These are phyloP conservation scores for Nakazawaea ernobii DNA, from an alignment of 805 yeast genomes.

Conservation along the genomic window DNA sequence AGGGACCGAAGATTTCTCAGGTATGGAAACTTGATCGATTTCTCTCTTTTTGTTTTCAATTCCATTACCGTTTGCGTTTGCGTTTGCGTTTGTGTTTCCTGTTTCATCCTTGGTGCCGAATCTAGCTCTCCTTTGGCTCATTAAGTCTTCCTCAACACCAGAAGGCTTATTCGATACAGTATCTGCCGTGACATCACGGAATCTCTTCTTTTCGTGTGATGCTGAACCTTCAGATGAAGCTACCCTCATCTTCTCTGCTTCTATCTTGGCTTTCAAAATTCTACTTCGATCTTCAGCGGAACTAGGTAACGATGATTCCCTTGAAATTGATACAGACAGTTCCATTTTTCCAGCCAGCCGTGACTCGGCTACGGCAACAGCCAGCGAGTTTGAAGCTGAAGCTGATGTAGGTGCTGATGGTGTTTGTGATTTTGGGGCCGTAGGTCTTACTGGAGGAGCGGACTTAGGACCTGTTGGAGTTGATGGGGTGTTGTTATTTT, in stretches of 20 bases:
- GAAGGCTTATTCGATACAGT: too few species aligned
- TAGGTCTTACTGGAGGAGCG: background rate
- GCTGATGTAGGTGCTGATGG: background rate
- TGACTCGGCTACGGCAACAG: background rate
- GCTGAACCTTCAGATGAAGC: background rate
- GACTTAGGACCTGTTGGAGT: background rate
- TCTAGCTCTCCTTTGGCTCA: background rate
- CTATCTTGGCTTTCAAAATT: constrained; percentile 1
- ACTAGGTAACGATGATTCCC: background rate
- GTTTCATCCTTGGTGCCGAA: background rate
- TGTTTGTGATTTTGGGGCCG: background rate
- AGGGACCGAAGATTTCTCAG: background rate
- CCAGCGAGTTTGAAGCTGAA: background rate
- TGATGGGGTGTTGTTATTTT: background rate
- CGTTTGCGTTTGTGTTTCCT: background rate
- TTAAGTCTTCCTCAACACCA: too few species aligned
- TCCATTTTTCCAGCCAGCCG: background rate
- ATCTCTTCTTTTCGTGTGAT: background rate
- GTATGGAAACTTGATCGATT: background rate
- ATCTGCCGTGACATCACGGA: background rate
- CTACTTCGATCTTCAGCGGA: constrained; percentile 2
- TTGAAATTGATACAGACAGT: background rate
- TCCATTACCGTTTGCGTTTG: background rate
- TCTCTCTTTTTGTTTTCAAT: background rate
- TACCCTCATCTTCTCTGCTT: background rate